A percentile compares a stretch with the other conserved stretches of the same genome.
These are phyloP conservation scores for Malus domestica DNA, from an alignment of 306 rosid genomes.

Conservation along the genomic window ASM211411v1 NC_041801.1:7033501-7034000, in stretches of 20 bases:
- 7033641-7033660: conserved; percentile 2
- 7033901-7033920: not conserved
- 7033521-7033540: not conserved
- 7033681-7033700: not conserved
- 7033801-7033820: not conserved
- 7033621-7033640: not conserved
- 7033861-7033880: not conserved
- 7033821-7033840: too few relatives aligned
- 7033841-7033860: not conserved
- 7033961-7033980: not conserved
- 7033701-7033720: conserved; percentile 14
- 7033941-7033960: not conserved
- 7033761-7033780: not conserved
- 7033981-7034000: not conserved
- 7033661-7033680: not conserved
- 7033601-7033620: conserved; percentile 4
- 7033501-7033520: conserved; percentile 1
- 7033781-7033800: not conserved
- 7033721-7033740: conserved; percentile 1
- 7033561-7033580: conserved; percentile 6
- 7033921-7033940: not conserved
- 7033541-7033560: too few relatives aligned
- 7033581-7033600: conserved; percentile 10
- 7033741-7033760: not conserved
- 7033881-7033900: not conserved